Evolutionary conservation across 78 protist species (phyloP), one percentile per base, ranked within the genome.

Genomic region (Corallochytrium limacisporum): DNA sequence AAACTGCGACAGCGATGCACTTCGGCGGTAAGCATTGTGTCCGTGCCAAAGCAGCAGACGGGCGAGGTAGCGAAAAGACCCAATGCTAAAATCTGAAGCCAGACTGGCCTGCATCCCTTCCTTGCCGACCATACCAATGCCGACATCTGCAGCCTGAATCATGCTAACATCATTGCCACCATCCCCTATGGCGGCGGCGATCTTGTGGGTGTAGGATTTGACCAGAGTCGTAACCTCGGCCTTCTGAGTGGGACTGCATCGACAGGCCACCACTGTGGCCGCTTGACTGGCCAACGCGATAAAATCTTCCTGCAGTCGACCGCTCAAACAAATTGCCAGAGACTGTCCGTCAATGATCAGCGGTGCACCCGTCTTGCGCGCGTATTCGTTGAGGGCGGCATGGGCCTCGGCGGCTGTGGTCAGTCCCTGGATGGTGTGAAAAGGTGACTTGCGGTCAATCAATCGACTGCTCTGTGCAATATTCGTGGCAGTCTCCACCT

Each of bases 91-190:
- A 62, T 95, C 99, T 0, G 98, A 97, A 1, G 98, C 97, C 29
- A 89, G 77, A 1, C 92, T 71, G 24, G 99, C 99, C 69, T 95
- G 99, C 65, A 62, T 61, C 26, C 99, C 99, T 61, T 95, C 99
- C 35, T 82, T 87, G 16, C 99, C 99, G 55, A 80, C 97, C 59
- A 53, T 72, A 31, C 95, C 98, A 24, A 93, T 57, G 62, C 99
- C 99, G 18, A 94, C 92, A 53, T 95, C 89, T 26, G 99, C 98
- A 4, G 94, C 93, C 44, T 73, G 91, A 53, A 95, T 94, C 99
- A 95, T 95, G 36, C 77, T 47, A 29, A 94, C 95, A 65, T 95
- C 99, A 53, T 95, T 95, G 40, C 97, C 97, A 33, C 99, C 99
- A 55, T 95, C 99, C 40, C 99, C 79, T 50, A 85, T 73, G 8